Evolutionary conservation across 2,329 filamentous ascomycete genomes (phyloP).

Genomic region (Cercospora sesami): DNA sequence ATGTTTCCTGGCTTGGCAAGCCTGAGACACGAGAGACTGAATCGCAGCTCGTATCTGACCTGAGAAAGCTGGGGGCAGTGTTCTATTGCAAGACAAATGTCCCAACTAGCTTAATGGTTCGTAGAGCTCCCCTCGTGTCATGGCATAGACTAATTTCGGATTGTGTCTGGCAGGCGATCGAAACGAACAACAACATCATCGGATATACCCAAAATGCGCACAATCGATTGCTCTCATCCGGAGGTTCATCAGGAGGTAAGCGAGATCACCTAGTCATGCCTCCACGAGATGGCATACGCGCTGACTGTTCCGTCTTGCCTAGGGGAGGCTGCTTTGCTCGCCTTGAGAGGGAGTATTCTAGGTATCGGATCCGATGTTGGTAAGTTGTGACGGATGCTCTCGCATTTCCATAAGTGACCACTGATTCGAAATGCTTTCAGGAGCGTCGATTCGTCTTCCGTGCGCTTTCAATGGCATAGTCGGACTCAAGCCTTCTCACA

Average conservation of each 20-base stretch:
- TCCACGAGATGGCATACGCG: neutral
- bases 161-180: neutral
- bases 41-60: neutral
- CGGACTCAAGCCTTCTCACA: neutral
- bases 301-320: neutral
- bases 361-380: neutral
- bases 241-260: neutral
- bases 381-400: neutral
- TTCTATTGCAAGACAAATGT: neutral
- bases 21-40: neutral
- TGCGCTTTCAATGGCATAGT: neutral
- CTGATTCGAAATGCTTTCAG: neutral
- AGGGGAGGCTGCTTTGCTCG: neutral
- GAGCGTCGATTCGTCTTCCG: neutral
- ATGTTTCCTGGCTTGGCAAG: neutral
- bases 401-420: neutral
- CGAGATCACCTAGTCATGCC: neutral
- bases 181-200: neutral
- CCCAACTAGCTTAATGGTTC: neutral
- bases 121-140: neutral
- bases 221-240: neutral
- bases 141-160: neutral
- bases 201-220: neutral
- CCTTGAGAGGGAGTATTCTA: neutral
- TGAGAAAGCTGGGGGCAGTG: neutral